These are phyloP conservation scores for Phytopythium vexans DNA, from an alignment of 352 stramenopile species.

Conservation along the genomic window DNA sequence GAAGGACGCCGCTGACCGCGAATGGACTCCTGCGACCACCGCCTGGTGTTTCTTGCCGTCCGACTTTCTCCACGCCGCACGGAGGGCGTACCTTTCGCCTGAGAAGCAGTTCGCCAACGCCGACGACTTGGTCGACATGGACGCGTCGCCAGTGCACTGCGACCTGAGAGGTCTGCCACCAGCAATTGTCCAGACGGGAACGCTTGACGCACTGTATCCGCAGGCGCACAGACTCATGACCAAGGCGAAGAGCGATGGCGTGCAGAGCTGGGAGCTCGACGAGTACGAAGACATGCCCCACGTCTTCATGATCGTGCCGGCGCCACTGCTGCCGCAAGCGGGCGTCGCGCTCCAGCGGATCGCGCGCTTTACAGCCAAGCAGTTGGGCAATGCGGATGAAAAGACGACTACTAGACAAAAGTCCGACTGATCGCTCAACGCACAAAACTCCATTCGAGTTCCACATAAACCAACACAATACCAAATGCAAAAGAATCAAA, in stretches of 20 bases:
- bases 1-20: slow-evolving; percentile 4
- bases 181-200: slow-evolving; percentile 26
- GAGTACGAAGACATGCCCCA: slow-evolving; percentile 34
- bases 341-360: slow-evolving; percentile 17
- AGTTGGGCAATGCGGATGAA: slow-evolving; percentile 8
- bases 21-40: background rate
- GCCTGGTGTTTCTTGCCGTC: slow-evolving; percentile 27
- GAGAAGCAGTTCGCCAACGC: slow-evolving; percentile 7
- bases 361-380: slow-evolving; percentile 21
- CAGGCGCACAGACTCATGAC: slow-evolving; percentile 22
- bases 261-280: slow-evolving; percentile 33
- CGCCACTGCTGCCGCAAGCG: slow-evolving; percentile 25
- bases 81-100: slow-evolving; percentile 10
- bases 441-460: too few species aligned
- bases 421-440: too few species aligned
- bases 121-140: slow-evolving; percentile 17
- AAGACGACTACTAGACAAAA: too few species aligned
- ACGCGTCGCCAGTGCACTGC: slow-evolving; percentile 31
- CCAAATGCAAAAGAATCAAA: too few species aligned
- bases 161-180: slow-evolving; percentile 27
- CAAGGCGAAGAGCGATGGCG: slow-evolving; percentile 20
- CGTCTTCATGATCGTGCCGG: slow-evolving; percentile 32
- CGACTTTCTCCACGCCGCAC: slow-evolving; percentile 11
- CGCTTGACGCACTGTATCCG: slow-evolving; percentile 25
- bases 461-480: too few species aligned